phyloP scores from a whole-genome alignment of 495 filamentous ascomycete species.

The Talaromyces proteolyticus region DNA sequence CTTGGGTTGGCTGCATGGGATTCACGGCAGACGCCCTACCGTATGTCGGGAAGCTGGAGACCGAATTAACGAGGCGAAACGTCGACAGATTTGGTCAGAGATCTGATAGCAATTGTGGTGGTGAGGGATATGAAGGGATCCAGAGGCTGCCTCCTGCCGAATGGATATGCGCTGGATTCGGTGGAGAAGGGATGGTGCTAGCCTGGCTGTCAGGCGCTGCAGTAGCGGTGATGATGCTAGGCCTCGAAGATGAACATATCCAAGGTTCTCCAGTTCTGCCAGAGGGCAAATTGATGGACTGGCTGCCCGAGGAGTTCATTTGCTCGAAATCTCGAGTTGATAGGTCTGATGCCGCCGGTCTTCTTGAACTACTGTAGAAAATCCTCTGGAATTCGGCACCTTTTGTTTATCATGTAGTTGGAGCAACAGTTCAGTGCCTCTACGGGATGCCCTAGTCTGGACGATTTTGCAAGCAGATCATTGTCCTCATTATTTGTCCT shows the following conservation, averaged over 20 bases:
- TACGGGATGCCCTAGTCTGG: too few species aligned
- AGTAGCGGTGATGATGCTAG: slow-evolving; percentile 13
- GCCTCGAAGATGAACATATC: slow-evolving; percentile 4
- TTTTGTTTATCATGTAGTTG: too few species aligned
- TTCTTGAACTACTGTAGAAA: slow-evolving; percentile 6
- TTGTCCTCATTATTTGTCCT: too few species aligned
- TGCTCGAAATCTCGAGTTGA: slow-evolving; percentile 7
- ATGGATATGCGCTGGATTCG: slow-evolving; percentile 41
- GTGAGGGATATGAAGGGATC: too few species aligned
- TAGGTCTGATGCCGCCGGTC: slow-evolving; percentile 5
- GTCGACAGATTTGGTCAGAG: too few species aligned
- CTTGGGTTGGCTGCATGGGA: slow-evolving; percentile 40
- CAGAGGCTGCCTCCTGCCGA: slow-evolving; percentile 32
- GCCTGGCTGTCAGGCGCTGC: slow-evolving; percentile 15
- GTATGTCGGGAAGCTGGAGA: slow-evolving; percentile 33
- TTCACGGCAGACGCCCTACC: slow-evolving; percentile 38
- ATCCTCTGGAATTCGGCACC: too few species aligned
- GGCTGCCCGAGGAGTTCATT: slow-evolving; percentile 10
- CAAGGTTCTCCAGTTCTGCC: slow-evolving; percentile 8
- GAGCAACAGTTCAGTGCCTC: too few species aligned
- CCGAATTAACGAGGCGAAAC: slow-evolving; percentile 17
- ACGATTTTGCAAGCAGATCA: too few species aligned
- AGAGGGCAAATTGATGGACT: slow-evolving; percentile 8
- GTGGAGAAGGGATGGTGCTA: slow-evolving; percentile 38
- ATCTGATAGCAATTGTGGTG: too few species aligned